These are phyloP conservation scores for Nigrospora oryzae DNA, from an alignment of 2,329 filamentous ascomycete genomes.

Conservation along the genomic window DNA sequence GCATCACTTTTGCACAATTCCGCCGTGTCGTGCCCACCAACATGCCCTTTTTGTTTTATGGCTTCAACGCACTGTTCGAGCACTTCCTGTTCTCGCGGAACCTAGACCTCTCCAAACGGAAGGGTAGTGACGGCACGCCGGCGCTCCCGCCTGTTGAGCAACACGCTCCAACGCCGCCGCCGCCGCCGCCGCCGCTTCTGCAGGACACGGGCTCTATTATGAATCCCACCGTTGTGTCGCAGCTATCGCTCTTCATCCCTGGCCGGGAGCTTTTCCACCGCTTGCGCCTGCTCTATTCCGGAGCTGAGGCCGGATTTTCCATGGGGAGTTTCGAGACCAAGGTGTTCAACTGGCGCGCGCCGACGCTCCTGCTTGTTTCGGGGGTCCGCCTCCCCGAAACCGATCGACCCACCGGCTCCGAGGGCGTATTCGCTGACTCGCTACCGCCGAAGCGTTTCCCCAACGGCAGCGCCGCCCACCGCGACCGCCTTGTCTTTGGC, in stretches of 20 bases:
- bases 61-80: slow-evolving; percentile 62
- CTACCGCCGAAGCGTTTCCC: slow-evolving; percentile 56
- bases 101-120: slow-evolving; percentile 54
- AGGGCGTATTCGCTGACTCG: slow-evolving; percentile 49
- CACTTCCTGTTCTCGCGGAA: slow-evolving; percentile 69
- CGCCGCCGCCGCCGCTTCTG: slow-evolving; percentile 32
- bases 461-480: slow-evolving; percentile 31
- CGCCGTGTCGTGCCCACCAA: slow-evolving; percentile 48
- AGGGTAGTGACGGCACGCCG: slow-evolving; percentile 17
- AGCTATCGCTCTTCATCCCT: slow-evolving; percentile 66
- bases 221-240: slow-evolving; percentile 54
- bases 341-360: slow-evolving; percentile 70
- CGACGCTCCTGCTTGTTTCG: slow-evolving; percentile 62
- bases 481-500: slow-evolving; percentile 54
- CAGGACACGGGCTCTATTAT: slow-evolving; percentile 52
- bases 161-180: not conserved
- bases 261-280: slow-evolving; percentile 56
- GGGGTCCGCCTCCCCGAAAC: slow-evolving; percentile 50
- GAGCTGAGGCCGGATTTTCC: slow-evolving; percentile 63
- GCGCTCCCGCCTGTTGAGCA: slow-evolving; percentile 2
- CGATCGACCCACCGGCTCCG: slow-evolving; percentile 37
- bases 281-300: slow-evolving; percentile 61
- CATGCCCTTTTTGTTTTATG: slow-evolving; percentile 59
- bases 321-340: slow-evolving; percentile 70
- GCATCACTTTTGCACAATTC: slow-evolving; percentile 55